These are phyloP conservation scores for Dictyostelium discoideum DNA, from an alignment of 78 protist species.

Conservation along the genomic window DNA sequence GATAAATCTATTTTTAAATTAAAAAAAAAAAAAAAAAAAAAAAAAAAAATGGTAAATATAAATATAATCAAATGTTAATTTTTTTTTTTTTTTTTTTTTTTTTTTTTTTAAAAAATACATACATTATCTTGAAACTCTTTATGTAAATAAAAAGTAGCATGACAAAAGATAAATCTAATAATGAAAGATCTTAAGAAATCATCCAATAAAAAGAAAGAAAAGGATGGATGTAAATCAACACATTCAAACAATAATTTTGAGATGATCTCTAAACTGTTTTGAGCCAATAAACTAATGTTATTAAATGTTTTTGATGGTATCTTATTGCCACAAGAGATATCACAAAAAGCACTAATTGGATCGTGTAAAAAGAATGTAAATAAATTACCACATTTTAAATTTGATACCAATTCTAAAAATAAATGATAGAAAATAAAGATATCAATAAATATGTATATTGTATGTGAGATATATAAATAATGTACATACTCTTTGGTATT, in stretches of 20 bases:
- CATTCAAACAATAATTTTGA: conserved; percentile 37
- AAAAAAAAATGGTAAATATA: not conserved
- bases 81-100: too few species aligned
- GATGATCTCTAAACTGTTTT: not conserved
- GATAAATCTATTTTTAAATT: conserved; percentile 10
- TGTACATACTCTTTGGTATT: conserved; percentile 50
- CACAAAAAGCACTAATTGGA: conserved; percentile 78
- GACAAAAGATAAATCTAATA: conserved; percentile 73
- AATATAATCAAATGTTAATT: too few species aligned
- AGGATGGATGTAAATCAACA: conserved; percentile 14
- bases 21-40: not conserved
- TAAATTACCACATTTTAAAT: conserved; percentile 57
- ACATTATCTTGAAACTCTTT: conserved; percentile 65
- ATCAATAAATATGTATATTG: not conserved
- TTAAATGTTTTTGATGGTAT: not conserved
- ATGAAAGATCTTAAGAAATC: conserved; percentile 73
- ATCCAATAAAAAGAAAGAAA: conserved; percentile 40
- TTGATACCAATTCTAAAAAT: conserved; percentile 2
- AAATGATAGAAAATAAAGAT: not conserved
- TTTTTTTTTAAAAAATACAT: not conserved
- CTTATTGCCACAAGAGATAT: conserved; percentile 18
- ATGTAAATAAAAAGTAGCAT: conserved; percentile 52
- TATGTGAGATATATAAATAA: not conserved
- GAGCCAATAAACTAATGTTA: not conserved
- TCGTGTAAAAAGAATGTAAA: conserved; percentile 78